Conservation (phyloP, 2,329 filamentous ascomycete genomes). For the Trichoderma endophyticum region DNA sequence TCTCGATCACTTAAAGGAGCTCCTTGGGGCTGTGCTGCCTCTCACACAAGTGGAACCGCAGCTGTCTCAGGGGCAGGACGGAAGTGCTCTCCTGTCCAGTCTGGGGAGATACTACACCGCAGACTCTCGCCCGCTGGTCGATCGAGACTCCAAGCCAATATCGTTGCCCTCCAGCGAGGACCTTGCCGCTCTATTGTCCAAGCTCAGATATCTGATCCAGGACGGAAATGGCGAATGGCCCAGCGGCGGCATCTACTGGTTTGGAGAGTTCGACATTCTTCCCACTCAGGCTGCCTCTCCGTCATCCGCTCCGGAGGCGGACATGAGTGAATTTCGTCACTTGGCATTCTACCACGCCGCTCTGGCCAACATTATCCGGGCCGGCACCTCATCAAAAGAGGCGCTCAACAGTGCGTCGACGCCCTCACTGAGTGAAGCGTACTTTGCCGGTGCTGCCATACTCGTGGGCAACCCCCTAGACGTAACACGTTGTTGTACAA, state of each 20-base stretch:
- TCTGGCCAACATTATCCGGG: constrained; percentile 40
- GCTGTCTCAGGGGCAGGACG: constrained; percentile 7
- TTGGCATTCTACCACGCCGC: constrained; percentile 46
- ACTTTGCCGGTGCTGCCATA: constrained; percentile 42
- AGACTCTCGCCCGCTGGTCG: constrained; percentile 42
- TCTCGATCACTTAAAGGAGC: constrained; percentile 47
- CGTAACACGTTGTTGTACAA: constrained; percentile 36
- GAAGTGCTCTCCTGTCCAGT: constrained; percentile 37
- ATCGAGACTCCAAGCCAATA: constrained; percentile 38
- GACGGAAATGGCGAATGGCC: constrained; percentile 41
- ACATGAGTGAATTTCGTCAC: constrained; percentile 32
- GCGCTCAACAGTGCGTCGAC: constrained; percentile 15
- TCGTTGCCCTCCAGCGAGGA: constrained; percentile 38
- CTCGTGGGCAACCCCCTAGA: constrained; percentile 49
- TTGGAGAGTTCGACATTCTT: constrained; percentile 39
- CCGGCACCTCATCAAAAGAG: constrained; percentile 23
- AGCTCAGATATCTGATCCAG: constrained; percentile 44
- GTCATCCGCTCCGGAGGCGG: constrained; percentile 22
- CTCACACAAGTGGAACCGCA: constrained; percentile 27
- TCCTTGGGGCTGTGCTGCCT: constrained; percentile 42
- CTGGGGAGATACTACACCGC: constrained; percentile 46
- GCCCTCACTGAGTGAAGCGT: constrained; percentile 40
- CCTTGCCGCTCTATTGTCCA: constrained; percentile 38
- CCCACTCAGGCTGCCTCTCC: constrained; percentile 27
- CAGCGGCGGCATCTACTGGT: constrained; percentile 49